Conservation (phyloP, 1,284 basidiomycete species). For the Ustilago curta region DNA sequence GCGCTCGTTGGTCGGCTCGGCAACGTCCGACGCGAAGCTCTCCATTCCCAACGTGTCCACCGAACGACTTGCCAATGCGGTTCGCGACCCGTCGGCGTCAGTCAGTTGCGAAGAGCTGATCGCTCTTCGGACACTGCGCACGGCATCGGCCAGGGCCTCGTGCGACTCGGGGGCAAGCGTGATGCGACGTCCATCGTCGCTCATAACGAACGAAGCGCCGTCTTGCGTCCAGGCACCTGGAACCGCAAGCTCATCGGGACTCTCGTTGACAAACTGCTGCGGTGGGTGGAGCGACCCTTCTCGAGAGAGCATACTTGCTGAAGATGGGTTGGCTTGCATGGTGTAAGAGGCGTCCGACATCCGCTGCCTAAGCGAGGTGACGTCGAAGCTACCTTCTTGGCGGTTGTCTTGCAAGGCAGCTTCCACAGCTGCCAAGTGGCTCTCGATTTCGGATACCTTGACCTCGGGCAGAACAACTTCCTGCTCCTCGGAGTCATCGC, state of each 20-base stretch:
- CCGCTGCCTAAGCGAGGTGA: constrained; percentile 40
- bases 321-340: constrained; percentile 36
- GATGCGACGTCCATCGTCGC: constrained; percentile 43
- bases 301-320: constrained; percentile 36
- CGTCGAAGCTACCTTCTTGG: constrained; percentile 46
- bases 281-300: constrained; percentile 19
- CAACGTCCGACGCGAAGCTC: constrained; percentile 29
- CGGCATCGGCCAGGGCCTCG: constrained; percentile 51
- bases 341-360: constrained; percentile 38
- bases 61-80: constrained; percentile 19
- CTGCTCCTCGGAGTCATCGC: constrained; percentile 27
- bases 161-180: constrained; percentile 48
- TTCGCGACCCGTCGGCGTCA: constrained; percentile 13
- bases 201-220: constrained; percentile 26
- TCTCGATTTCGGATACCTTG: constrained; percentile 48
- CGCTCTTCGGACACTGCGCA: constrained; percentile 44
- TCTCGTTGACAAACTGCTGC: constrained; percentile 11
- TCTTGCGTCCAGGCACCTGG: constrained; percentile 45
- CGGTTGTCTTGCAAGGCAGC: constrained; percentile 46
- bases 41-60: constrained; percentile 35
- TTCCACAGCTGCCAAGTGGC: constrained; percentile 45
- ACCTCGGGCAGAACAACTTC: constrained; percentile 41
- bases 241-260: constrained; percentile 34
- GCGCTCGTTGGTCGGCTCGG: constrained; percentile 18
- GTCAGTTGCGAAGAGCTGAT: constrained; percentile 54